A percentile compares a stretch with the other conserved stretches of the same genome.
These are phyloP conservation scores for Panaeolus cyanescens DNA, from an alignment of 768 basidiomycete species.

Conservation along the genomic window DNA sequence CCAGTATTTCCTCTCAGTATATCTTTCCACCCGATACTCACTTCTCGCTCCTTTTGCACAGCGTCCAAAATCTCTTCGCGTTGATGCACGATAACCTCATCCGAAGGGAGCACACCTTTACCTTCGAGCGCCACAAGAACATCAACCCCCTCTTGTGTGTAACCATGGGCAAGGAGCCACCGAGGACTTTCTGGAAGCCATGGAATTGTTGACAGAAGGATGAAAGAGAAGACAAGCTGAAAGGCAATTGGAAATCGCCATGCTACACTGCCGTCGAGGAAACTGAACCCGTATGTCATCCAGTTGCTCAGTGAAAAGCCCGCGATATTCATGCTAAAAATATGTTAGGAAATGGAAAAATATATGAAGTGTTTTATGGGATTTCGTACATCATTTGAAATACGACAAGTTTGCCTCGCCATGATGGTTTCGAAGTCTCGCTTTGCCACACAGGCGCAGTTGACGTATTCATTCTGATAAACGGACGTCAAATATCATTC, in stretches of 20 bases:
- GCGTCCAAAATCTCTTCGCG: slow-evolving; percentile 45
- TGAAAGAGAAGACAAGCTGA: slow-evolving; percentile 46
- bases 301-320: slow-evolving; percentile 54
- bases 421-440: slow-evolving; percentile 49
- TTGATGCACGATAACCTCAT: slow-evolving; percentile 39
- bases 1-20: slow-evolving; percentile 42
- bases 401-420: slow-evolving; percentile 50
- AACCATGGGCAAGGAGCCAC: slow-evolving; percentile 50
- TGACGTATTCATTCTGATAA: slow-evolving; percentile 45
- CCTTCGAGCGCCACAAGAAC: slow-evolving; percentile 48
- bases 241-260: slow-evolving; percentile 56
- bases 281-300: slow-evolving; percentile 57
- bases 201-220: slow-evolving; percentile 45
- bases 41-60: slow-evolving; percentile 42
- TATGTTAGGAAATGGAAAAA: not conserved
- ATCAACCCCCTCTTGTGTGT: slow-evolving; percentile 39
- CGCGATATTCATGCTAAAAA: slow-evolving; percentile 47
- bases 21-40: slow-evolving; percentile 41
- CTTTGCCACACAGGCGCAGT: slow-evolving; percentile 56
- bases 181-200: slow-evolving; percentile 53
- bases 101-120: slow-evolving; percentile 30
- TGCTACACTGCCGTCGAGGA: slow-evolving; percentile 39
- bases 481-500: not conserved
- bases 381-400: slow-evolving; percentile 48
- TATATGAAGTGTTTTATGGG: not conserved